Evolutionary conservation across 1,284 basidiomycete species (phyloP), one percentile per base, ranked within the genome.

Genomic region (Puccinia hordei): DNA sequence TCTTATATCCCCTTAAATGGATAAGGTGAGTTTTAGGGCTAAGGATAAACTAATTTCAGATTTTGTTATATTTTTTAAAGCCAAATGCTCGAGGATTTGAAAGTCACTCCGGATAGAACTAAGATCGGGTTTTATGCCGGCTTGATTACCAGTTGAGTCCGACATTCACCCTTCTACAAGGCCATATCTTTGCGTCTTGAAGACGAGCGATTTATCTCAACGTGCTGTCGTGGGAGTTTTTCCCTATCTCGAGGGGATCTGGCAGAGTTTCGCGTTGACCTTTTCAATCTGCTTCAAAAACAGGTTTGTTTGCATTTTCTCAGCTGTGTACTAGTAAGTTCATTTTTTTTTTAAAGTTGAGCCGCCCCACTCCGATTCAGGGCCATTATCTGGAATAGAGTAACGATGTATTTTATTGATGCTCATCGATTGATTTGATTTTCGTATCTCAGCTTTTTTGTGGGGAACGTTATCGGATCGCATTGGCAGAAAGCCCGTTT

Each of bases 391-490:
- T 19, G 13, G 15, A 59, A 35, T 41, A 74, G 0, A 27, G 24
- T 3, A 27, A 33, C 19, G 3, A 12, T 9, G 17, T 19, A 27
- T 10, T 33, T 22, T n/a, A 59, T 17, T 15, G 3, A 3, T 59
- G 24, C 22, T 33, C 27, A 53, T 27, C 4, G n/a, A 30, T 51
- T 41, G 3, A 24, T 74, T 30, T 57, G 41, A 49, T 38, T 53
- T 73, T 3, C 38, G 17, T 13, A 24, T 61, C 41, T 27, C 51
- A 75, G 73, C 57, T 17, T 63, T 75, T 30, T 75, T 55, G 73
- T 83, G 82, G 82, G 82, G 82, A 51, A 69, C 71, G 38, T 65
- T 75, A 27, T 81, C 80, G 24, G 82, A 83, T 69, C 55, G 66
- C 13, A 63, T 78, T 6, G 82, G 82, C 63, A 69, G 82, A 33